These are phyloP conservation scores for Cryptococcus sp. DNA, from an alignment of 1,284 basidiomycete species.

Conservation along the genomic window DNA sequence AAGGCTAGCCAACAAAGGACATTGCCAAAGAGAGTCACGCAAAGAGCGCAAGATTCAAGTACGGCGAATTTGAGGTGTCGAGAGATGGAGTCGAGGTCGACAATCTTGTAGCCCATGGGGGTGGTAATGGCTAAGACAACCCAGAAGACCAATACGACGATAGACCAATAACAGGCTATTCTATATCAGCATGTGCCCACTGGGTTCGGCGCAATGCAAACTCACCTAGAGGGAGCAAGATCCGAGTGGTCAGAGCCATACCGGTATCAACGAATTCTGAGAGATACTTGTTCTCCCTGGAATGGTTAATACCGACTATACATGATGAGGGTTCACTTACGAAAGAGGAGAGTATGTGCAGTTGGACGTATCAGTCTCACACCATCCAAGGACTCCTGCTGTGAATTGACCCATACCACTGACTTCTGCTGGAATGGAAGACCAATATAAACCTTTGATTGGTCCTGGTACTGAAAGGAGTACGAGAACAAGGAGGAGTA, in stretches of 20 bases:
- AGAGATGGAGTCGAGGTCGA: slow-evolving; percentile 34
- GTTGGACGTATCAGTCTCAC: slow-evolving; percentile 15
- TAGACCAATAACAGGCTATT: slow-evolving; percentile 41
- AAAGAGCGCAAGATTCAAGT: slow-evolving; percentile 36
- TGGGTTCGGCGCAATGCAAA: neutral
- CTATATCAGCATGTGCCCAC: neutral
- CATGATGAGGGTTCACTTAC: slow-evolving; percentile 17
- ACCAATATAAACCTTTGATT: slow-evolving; percentile 43
- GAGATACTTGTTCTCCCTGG: slow-evolving; percentile 35
- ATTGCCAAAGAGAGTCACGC: slow-evolving; percentile 38
- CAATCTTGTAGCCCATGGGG: slow-evolving; percentile 28
- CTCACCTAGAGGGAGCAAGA: slow-evolving; percentile 35
- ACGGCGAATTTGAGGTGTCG: slow-evolving; percentile 39
- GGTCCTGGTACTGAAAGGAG: slow-evolving; percentile 42
- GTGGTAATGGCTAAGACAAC: slow-evolving; percentile 25
- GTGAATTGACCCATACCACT: slow-evolving; percentile 15
- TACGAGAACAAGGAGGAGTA: slow-evolving; percentile 38
- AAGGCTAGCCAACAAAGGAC: slow-evolving; percentile 43
- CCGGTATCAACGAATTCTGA: slow-evolving; percentile 33
- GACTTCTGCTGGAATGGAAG: slow-evolving; percentile 22
- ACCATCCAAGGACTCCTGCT: slow-evolving; percentile 42
- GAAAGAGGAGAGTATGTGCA: neutral
- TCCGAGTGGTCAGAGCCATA: slow-evolving; percentile 35
- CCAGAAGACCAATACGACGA: slow-evolving; percentile 37
- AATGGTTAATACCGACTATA: slow-evolving; percentile 9